Base-by-base conservation (phyloP, 2,329 filamentous ascomycete species). In the Huntiella bhutanensis region DNA sequence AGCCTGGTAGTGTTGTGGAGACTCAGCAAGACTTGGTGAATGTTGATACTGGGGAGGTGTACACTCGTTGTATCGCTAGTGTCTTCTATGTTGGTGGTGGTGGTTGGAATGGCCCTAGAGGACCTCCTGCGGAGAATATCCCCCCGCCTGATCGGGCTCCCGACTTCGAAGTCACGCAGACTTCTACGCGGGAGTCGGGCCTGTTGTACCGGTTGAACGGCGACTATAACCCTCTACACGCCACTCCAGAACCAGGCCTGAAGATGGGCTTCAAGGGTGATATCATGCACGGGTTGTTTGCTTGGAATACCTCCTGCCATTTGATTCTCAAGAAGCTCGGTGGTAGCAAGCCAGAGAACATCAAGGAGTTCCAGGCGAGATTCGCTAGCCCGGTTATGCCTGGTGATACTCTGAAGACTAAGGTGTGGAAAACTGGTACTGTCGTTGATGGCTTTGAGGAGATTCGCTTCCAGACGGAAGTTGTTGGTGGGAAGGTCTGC, bases 161-260 rank as follows among this genome's bases (percentile, higher is more conserved):
- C 12, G 84, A 92, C 62, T 73, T 68, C 38, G 71, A 76, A 4
- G 73, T 82, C 53, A 71, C 74, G 55, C 72, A 80, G 55, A 78
- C 85, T 62, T 85, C 81, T 4, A 81, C 67, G 19, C 58, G 66
- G 45, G 76, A 87, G 64, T 82, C 82, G 4, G 75, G 83, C 6
- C 72, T 82, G 52, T 66, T 91, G 47, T 91, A 91, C 62, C 73
- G 84, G 52, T 71, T 94, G 43, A 94, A 93, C 55, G 86, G 86
- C 53, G 87, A 94, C 65, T 94, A 94, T 64, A 94, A 94, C 66
- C 87, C 86, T 22, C 76, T 94, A 33, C 86, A 94, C 59, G 85
- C 84, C 5, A 82, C 82, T 13, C 85, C 85, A 10, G 82, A 85
- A 63, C 83, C 85, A 0, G 85, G 85, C 51, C 64, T 74, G 62